Evolutionary conservation across 2,329 filamentous ascomycete species (phyloP), one percentile per base, ranked within the genome.

Genomic region (Nothopassalora personata): DNA sequence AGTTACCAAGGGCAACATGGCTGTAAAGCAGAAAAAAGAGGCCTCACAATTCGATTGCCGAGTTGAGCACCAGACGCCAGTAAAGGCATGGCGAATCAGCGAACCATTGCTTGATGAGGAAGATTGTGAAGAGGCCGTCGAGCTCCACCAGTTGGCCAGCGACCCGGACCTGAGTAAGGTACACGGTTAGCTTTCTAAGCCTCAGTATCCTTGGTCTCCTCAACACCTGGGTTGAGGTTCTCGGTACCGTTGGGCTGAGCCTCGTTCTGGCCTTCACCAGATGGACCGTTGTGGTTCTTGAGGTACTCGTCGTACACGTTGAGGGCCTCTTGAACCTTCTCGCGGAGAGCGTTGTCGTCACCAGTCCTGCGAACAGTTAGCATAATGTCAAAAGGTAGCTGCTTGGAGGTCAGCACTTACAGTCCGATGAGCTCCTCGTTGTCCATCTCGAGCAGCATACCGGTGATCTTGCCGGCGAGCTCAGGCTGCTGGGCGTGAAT

Each of bases 371-470:
- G 34, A 53, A 49, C 33, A 58, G 68, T 76, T 64, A 77, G 68
- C 72, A 45, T 30, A 4, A 23, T 49, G 34, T 30, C 48, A 18
- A 58, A 28, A 36, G 23, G 23, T 23, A 19, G 13, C 9, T 54
- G 54, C 54, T 36, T 51, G 48, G n/a, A 15, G 36, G 23, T 33
- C 30, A 56, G 64, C 65, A 90, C 92, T 90, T 88, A 96, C 90
- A 99, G 85, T 79, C 90, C 90, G 73, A 99, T 84, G 70, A 99
- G 82, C 81, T 99, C 94, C 59, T 83, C 76, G 79, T 97, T 97
- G 72, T 97, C 94, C 94, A 99, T 99, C 85, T 99, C 94, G 71
- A 99, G 80, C 71, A 99, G 88, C 94, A 99, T 99, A 79, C 94
- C 94, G 63, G 94, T 99, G 77, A 99, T 97, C 87, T 99, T 99